Evolutionary conservation across 2,329 filamentous ascomycete species (phyloP), one percentile per base, ranked within the genome.

Genomic region (Orbilia oligospora): DNA sequence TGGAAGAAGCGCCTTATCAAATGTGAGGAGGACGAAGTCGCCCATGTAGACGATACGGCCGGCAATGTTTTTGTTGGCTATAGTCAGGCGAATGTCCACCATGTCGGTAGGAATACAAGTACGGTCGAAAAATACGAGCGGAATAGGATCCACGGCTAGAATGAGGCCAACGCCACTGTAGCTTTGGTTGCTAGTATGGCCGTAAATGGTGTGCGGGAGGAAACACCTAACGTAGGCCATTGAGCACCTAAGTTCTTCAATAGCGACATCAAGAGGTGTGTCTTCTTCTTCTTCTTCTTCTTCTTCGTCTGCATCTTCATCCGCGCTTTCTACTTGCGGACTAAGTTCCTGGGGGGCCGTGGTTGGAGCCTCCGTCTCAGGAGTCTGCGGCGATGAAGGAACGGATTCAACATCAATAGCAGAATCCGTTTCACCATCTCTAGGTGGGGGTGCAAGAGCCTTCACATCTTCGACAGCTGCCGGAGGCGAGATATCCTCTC

Each of bases 11-110:
- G 53, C 66, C 63, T 78, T 81, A 61, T 82, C 81, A 20, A 82
- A 82, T 2, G 81, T 82, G 12, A 82, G 81, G 4, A 82, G 80
- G 10, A 81, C 80, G 66, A 82, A 82, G 18, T 81, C 76, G 24
- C 81, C 81, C 69, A 82, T 79, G 66, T 82, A 81, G 33, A 82
- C 81, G 2, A 82, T 81, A n/a, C 79, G 78, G 3, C 81, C 81
- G 33, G 81, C 80, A 36, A 82, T 81, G 46, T 81, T 81, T 67
- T 82, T 82, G 64, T 82, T 82, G 9, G 80, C 80, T 8, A 82
- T 72, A 8, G 81, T 82, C n/a, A 82, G 79, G 22, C 81, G 81
- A 46, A 82, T 82, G 76, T 82, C 81, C 22, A 82, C 77, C 81
- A 82, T 82, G 27, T 82, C 81, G n/a, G 81, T 81, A 36, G 81